These are phyloP conservation scores for Didymella arachidicola DNA, from an alignment of 2,329 filamentous ascomycete genomes.

Conservation along the genomic window DNA sequence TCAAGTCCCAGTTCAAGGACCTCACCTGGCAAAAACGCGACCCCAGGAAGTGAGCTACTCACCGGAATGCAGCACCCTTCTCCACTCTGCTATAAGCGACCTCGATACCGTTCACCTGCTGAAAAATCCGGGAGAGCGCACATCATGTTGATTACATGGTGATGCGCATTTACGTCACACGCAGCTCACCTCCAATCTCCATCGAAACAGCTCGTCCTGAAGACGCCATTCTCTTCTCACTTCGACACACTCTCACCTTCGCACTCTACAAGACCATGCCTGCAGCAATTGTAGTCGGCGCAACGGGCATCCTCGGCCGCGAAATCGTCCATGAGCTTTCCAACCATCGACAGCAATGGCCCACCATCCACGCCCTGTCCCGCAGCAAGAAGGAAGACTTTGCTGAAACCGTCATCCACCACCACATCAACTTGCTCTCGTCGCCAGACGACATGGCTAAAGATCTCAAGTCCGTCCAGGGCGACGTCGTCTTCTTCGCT, in stretches of 20 bases:
- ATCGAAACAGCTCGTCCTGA: background rate
- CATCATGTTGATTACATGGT: background rate
- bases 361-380: background rate
- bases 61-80: background rate
- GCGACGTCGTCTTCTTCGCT: background rate
- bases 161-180: background rate
- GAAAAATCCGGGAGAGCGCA: background rate
- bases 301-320: background rate
- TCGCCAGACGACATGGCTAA: background rate
- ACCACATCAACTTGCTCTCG: background rate
- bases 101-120: background rate
- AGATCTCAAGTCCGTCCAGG: background rate
- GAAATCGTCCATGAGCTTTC: background rate
- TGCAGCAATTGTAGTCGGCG: background rate
- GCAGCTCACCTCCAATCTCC: background rate
- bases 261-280: background rate
- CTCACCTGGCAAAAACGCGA: conserved; percentile 49
- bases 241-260: background rate
- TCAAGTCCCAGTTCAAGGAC: conserved; percentile 57
- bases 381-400: background rate
- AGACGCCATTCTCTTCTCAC: background rate
- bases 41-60: conserved; percentile 29
- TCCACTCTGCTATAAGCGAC: background rate
- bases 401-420: background rate
- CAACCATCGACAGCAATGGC: background rate